These are phyloP conservation scores for Citrus sp. DNA, from an alignment of 345 rosid genomes.

Conservation along the genomic window DNA sequence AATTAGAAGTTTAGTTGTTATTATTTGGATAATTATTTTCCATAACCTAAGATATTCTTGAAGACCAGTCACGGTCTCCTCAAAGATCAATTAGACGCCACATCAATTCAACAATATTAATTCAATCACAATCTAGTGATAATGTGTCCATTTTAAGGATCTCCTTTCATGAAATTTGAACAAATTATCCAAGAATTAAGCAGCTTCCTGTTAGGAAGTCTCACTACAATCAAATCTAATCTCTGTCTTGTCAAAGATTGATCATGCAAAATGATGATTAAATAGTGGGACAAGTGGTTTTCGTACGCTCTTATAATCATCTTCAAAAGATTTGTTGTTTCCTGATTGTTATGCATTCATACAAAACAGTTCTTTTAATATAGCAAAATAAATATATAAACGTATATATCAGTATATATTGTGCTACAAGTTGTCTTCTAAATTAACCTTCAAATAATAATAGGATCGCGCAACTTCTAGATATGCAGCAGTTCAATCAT, in stretches of 20 bases:
- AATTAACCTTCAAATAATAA: not conserved
- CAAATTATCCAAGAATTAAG: not conserved
- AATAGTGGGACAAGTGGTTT: not conserved
- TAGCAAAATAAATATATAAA: not conserved
- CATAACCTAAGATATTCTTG: not conserved
- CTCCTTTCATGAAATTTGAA: not conserved
- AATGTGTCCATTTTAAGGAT: not conserved
- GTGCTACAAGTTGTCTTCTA: not conserved
- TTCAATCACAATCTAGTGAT: conserved; percentile 3
- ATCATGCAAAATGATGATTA: not conserved
- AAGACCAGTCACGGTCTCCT: conserved; percentile 7
- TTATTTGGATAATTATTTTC: not conserved
- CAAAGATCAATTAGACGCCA: not conserved
- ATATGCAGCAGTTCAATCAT: not conserved
- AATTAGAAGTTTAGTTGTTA: not conserved
- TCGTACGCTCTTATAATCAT: not conserved
- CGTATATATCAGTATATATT: not conserved
- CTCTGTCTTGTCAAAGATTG: conserved; percentile 27
- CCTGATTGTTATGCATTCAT: not conserved
- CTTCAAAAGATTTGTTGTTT: conserved; percentile 1
- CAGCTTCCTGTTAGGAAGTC: conserved; percentile 10
- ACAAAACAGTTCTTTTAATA: not conserved
- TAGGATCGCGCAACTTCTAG: not conserved
- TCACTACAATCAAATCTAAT: conserved; percentile 21
- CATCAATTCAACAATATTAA: not conserved